Conservation (phyloP, 2,329 filamentous ascomycete genomes). For the Aspergillus aculeatinus region DNA sequence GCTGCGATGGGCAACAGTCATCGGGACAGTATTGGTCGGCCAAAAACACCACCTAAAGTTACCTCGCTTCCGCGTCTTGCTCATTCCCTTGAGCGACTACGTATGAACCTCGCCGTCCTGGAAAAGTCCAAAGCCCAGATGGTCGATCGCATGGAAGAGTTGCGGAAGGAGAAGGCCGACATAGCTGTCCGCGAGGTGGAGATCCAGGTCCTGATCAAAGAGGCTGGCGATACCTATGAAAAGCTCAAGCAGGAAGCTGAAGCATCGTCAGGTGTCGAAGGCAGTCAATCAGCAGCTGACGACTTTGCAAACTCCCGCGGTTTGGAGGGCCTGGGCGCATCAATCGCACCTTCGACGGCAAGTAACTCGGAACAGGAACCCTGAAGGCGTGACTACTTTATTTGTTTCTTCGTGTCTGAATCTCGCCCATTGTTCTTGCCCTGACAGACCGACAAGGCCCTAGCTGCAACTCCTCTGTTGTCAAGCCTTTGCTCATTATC, state of each 20-base stretch:
- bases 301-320: constrained; percentile 36
- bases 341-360: constrained; percentile 25
- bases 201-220: constrained; percentile 76
- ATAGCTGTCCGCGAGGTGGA: constrained; percentile 70
- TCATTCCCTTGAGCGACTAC: constrained; percentile 64
- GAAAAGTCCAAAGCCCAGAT: constrained; percentile 62
- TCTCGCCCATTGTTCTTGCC: neutral
- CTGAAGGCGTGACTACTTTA: neutral
- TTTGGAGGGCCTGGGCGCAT: constrained; percentile 39
- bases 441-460: neutral
- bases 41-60: constrained; percentile 68
- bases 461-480: neutral
- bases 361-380: constrained; percentile 26
- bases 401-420: neutral
- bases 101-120: constrained; percentile 61
- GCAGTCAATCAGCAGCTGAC: constrained; percentile 24
- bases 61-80: constrained; percentile 73
- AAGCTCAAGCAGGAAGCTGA: constrained; percentile 51
- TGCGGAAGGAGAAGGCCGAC: constrained; percentile 67
- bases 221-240: constrained; percentile 73
- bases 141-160: constrained; percentile 62
- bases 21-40: constrained; percentile 34
- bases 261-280: constrained; percentile 25
- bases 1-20: constrained; percentile 68
- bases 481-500: neutral